Conservation (phyloP, 2,329 filamentous ascomycete genomes). For the Clonostachys sp. region DNA sequence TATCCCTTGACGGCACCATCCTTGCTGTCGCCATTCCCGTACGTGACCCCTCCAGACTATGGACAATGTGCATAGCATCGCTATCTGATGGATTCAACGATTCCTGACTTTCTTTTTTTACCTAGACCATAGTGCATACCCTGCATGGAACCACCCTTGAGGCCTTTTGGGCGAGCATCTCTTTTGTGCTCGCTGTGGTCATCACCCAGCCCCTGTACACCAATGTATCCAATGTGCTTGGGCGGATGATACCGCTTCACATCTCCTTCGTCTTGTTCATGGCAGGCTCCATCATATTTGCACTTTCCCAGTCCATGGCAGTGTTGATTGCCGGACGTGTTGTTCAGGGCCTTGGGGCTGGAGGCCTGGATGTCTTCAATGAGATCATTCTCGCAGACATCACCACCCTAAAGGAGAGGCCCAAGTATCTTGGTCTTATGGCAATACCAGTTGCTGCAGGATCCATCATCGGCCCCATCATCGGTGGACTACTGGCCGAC, state of each 20-base stretch:
- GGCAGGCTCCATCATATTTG: slow-evolving; percentile 33
- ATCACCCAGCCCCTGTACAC: slow-evolving; percentile 46
- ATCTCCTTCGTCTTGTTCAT: slow-evolving; percentile 21
- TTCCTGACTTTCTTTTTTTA: background rate
- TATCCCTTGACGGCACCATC: slow-evolving; percentile 9
- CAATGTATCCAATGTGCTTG: slow-evolving; percentile 23
- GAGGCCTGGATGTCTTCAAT: slow-evolving; percentile 24
- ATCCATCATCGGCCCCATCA: slow-evolving; percentile 10
- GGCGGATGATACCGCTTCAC: slow-evolving; percentile 21
- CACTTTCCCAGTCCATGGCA: slow-evolving; percentile 14
- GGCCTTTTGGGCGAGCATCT: slow-evolving; percentile 68
- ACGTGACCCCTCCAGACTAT: background rate
- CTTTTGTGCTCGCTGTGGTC: slow-evolving; percentile 62
- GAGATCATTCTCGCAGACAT: slow-evolving; percentile 31
- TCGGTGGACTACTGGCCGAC: slow-evolving; percentile 14
- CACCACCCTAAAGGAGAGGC: slow-evolving; percentile 18
- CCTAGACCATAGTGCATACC: slow-evolving; percentile 35
- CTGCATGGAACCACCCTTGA: slow-evolving; percentile 51
- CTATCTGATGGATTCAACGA: background rate
- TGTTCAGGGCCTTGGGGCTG: slow-evolving; percentile 41
- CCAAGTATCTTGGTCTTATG: slow-evolving; percentile 13
- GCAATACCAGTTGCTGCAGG: slow-evolving; percentile 9
- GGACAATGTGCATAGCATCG: background rate
- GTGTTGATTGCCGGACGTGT: slow-evolving; percentile 17
- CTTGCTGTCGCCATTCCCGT: slow-evolving; percentile 13